Conservation (phyloP, 2,329 filamentous ascomycete genomes). For the Pseudopyrenochaeta lycopersici region DNA sequence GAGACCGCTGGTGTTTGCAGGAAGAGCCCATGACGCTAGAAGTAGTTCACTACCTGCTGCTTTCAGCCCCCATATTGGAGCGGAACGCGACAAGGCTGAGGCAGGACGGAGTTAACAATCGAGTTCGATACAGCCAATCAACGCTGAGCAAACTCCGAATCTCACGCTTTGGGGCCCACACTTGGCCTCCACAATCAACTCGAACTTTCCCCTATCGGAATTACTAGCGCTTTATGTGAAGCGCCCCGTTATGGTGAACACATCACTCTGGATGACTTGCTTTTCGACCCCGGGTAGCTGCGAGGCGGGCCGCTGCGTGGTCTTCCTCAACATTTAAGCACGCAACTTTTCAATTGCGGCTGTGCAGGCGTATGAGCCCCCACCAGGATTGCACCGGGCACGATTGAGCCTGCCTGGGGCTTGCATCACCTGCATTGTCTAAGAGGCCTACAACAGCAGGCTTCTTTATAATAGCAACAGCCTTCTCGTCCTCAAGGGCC, state of each 20-base stretch:
- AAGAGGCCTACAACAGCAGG: slow-evolving; percentile 41
- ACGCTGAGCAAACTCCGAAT: neutral
- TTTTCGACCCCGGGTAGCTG: neutral
- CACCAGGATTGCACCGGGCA: neutral
- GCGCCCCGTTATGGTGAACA: neutral
- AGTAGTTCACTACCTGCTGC: slow-evolving; percentile 12
- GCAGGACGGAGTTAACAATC: slow-evolving; percentile 4
- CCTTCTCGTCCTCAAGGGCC: slow-evolving; percentile 23
- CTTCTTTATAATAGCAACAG: slow-evolving; percentile 32
- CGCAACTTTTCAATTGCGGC: slow-evolving; percentile 17
- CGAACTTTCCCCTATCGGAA: neutral
- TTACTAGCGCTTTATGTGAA: slow-evolving; percentile 4
- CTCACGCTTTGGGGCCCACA: slow-evolving; percentile 26
- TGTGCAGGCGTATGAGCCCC: slow-evolving; percentile 26
- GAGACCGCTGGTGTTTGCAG: slow-evolving; percentile 27
- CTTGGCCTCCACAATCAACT: slow-evolving; percentile 7
- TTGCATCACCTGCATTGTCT: slow-evolving; percentile 13
- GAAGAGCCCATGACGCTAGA: slow-evolving; percentile 16
- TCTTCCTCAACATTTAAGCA: slow-evolving; percentile 1
- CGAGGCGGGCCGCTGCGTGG: neutral
- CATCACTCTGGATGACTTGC: neutral
- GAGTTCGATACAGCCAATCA: neutral
- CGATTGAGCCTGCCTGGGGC: slow-evolving; percentile 20
- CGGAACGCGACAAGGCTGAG: slow-evolving; percentile 13
- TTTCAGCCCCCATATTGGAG: slow-evolving; percentile 40